These are phyloP conservation scores for Tothia fuscella DNA, from an alignment of 2,329 filamentous ascomycete species.

Conservation along the genomic window DNA sequence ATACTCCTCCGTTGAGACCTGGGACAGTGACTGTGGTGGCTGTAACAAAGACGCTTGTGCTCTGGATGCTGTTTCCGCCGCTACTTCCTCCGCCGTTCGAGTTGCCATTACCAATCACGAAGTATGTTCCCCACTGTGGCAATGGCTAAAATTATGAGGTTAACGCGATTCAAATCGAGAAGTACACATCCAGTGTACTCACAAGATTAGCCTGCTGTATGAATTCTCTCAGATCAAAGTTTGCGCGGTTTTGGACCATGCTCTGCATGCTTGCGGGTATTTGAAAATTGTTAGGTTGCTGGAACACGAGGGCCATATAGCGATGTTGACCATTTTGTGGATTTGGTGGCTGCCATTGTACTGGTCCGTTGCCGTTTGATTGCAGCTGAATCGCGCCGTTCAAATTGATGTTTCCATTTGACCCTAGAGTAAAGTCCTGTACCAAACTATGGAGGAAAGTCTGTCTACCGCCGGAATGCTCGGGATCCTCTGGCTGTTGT, in stretches of 20 bases:
- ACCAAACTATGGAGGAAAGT: conserved; percentile 5
- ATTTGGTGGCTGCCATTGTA: conserved; percentile 3
- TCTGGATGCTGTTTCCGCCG: background rate
- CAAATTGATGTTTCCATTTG: background rate
- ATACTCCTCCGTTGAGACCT: conserved; percentile 1
- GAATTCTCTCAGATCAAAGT: conserved; percentile 5
- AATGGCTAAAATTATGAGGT: background rate
- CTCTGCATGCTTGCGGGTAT: conserved; percentile 1
- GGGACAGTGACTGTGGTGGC: background rate
- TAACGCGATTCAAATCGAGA: background rate
- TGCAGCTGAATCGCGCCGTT: conserved; percentile 4
- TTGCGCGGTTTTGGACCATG: background rate
- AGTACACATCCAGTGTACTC: background rate
- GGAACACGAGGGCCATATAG: conserved; percentile 4
- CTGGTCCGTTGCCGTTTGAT: conserved; percentile 1
- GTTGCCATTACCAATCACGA: conserved; percentile 3
- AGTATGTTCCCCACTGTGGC: conserved; percentile 4
- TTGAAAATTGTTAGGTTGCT: background rate
- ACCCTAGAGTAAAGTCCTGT: conserved; percentile 2
- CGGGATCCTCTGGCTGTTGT: conserved; percentile 3
- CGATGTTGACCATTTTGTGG: conserved; percentile 1
- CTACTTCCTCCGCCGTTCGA: background rate
- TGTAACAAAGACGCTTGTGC: background rate
- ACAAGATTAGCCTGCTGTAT: conserved; percentile 6
- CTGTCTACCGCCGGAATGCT: conserved; percentile 2